These are phyloP conservation scores for Phylloporus scabripes DNA, from an alignment of 768 basidiomycete species.

Conservation along the genomic window DNA sequence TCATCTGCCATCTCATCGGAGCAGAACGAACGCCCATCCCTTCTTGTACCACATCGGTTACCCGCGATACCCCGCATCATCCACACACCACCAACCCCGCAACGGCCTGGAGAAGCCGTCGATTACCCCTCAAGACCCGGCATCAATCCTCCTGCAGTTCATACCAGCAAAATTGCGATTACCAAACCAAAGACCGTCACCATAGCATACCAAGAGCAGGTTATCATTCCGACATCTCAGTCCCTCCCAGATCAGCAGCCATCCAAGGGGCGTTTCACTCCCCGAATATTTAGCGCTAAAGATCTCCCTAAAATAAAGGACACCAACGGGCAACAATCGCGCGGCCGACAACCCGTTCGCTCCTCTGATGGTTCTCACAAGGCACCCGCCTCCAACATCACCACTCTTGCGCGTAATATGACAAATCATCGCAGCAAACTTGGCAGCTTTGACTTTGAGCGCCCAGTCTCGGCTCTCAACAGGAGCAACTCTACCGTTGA, in stretches of 20 bases:
- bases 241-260: slow-evolving; percentile 9
- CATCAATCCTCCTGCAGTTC: slow-evolving; percentile 6
- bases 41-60: slow-evolving; percentile 24
- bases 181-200: slow-evolving; percentile 13
- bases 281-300: slow-evolving; percentile 27
- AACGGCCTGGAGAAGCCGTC: slow-evolving; percentile 20
- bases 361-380: slow-evolving; percentile 8
- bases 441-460: slow-evolving; percentile 74
- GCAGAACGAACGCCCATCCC: slow-evolving; percentile 24
- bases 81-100: slow-evolving; percentile 35
- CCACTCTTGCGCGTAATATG: slow-evolving; percentile 23
- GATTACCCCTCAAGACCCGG: slow-evolving; percentile 5
- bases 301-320: slow-evolving; percentile 21
- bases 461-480: slow-evolving; percentile 44
- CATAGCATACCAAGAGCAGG: slow-evolving; percentile 22
- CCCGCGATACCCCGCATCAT: slow-evolving; percentile 29
- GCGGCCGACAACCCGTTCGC: slow-evolving; percentile 14
- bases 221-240: slow-evolving; percentile 23
- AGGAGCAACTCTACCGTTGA: slow-evolving; percentile 26
- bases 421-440: slow-evolving; percentile 48
- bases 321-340: slow-evolving; percentile 22
- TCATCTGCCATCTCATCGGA: slow-evolving; percentile 23
- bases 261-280: slow-evolving; percentile 26
- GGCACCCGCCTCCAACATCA: slow-evolving; percentile 3
- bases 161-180: slow-evolving; percentile 7